Conservation (phyloP, 1,284 basidiomycete species). For the Marasmius tenuissimus region DNA sequence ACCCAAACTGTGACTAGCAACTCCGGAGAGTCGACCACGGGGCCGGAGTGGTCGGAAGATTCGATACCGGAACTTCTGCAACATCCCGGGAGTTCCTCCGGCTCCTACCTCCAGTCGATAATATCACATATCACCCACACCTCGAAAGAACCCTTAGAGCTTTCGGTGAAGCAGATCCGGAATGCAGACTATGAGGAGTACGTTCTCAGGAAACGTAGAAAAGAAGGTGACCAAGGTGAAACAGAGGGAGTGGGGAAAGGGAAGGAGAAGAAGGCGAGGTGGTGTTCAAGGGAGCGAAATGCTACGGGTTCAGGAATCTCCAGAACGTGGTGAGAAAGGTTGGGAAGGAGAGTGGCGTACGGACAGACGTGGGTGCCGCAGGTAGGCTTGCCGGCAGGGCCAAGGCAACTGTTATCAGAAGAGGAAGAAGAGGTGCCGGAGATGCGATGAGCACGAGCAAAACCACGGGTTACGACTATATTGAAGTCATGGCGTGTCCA, state of each 20-base stretch:
- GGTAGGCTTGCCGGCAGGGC: constrained; percentile 48
- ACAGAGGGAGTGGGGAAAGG: too few species aligned
- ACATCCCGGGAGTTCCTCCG: constrained; percentile 89
- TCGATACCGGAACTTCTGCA: constrained; percentile 71
- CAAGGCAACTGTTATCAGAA: constrained; percentile 28
- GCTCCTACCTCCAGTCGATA: constrained; percentile 87
- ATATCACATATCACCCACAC: constrained; percentile 49
- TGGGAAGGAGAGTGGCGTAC: constrained; percentile 80
- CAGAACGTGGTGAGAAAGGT: constrained; percentile 97
- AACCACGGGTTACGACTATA: constrained; percentile 83
- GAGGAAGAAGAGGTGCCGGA: constrained; percentile 34
- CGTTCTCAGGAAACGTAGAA: constrained; percentile 49
- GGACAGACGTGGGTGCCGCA: constrained; percentile 66
- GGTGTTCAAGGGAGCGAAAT: constrained; percentile 91
- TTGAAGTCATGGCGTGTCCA: constrained; percentile 99
- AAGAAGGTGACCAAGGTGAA: constrained; percentile 21
- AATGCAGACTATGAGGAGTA: constrained; percentile 63
- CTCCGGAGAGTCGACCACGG: background rate
- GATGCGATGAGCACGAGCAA: constrained; percentile 32
- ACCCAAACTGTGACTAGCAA: background rate
- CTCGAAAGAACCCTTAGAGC: constrained; percentile 45
- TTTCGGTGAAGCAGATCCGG: constrained; percentile 54
- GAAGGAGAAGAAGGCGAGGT: constrained; percentile 40
- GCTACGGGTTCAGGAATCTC: constrained; percentile 96
- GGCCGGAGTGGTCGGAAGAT: constrained; percentile 8